Evolutionary conservation across 257 asterid species (phyloP), one percentile per base, ranked within the genome.

Genomic region (Ocimum tenuiflorum): DNA sequence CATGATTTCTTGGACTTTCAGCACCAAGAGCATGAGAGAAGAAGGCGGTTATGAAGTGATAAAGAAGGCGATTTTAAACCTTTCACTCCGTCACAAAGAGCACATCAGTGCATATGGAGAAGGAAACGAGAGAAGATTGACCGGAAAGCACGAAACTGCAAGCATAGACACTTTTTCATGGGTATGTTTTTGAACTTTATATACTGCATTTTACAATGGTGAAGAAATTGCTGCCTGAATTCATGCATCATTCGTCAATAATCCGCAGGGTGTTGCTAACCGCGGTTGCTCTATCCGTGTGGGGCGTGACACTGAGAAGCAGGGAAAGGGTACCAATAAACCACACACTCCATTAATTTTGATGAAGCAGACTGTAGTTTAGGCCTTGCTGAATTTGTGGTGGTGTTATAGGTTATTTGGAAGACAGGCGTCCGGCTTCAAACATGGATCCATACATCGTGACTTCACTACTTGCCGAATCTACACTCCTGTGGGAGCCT

Each of bases 271-370:
- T 73, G 99, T 92, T 71, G 97, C 99, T 71, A 89, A 92, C 78
- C 96, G 99, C 52, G 97, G 99, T 72, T 83, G 91, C 80, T 92
- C 99, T 38, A 92, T 92, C 60, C 97, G 97, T 72, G 99, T 92
- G 86, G 99, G 99, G 22, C 97, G 99, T 68, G 99, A 92, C 71
- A 92, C 99, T 13, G 99, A 92, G 88, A 81, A 87, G 78, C 36
- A 29, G 0, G 99, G 99, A 75, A 92, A 92, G 80, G 99, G 97
- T 86, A 81, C n/a, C n/a, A n/a, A n/a, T n/a, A n/a, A n/a, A n/a
- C n/a, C n/a, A n/a, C n/a, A n/a, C n/a, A n/a, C n/a, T n/a, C n/a
- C n/a, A n/a, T n/a, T n/a, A 8, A 1, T 13, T 11, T 31, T 48
- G 3, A 50, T 41, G 14, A 3, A 11, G 0, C 14, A 2, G 1